A percentile compares a stretch with the other conserved stretches of the same genome.
These are phyloP conservation scores for Flaveria floridana DNA, from an alignment of 140 eudicot species.

Conservation along the genomic window DNA sequence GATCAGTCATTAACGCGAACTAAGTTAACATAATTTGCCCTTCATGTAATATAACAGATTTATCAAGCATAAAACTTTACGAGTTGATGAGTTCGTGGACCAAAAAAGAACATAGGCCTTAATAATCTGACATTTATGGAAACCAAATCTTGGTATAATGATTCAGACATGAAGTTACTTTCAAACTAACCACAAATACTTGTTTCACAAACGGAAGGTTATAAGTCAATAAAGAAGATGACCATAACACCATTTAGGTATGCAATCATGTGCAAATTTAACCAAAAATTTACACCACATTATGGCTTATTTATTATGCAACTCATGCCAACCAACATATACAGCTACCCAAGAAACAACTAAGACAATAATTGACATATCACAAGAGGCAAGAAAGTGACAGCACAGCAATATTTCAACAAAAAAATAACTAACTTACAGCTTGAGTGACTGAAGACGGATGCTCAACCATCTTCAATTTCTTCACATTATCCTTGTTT, in stretches of 20 bases:
- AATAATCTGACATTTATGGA: background rate
- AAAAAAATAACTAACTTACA: slow-evolving; percentile 24
- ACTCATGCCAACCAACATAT: slow-evolving; percentile 14
- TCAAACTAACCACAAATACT: background rate
- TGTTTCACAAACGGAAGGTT: background rate
- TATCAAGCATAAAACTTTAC: background rate
- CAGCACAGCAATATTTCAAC: slow-evolving; percentile 24
- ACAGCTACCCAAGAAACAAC: slow-evolving; percentile 24
- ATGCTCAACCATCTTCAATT: slow-evolving; percentile 16
- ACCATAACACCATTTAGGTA: background rate
- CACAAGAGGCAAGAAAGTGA: slow-evolving; percentile 28
- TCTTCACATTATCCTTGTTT: slow-evolving; percentile 16
- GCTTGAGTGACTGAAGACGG: slow-evolving; percentile 18
- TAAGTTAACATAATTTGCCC: background rate
- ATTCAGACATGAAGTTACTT: background rate
- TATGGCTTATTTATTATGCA: background rate
- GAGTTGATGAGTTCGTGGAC: background rate
- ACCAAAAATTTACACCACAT: background rate
- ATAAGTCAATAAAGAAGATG: background rate
- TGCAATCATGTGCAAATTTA: background rate
- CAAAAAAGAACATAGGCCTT: background rate
- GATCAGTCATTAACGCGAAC: slow-evolving; percentile 15
- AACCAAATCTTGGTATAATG: background rate
- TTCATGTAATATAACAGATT: background rate
- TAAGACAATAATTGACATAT: slow-evolving; percentile 25